phyloP scores from a whole-genome alignment of 2,329 filamentous ascomycete genomes.

The Penicillium freii region DNA sequence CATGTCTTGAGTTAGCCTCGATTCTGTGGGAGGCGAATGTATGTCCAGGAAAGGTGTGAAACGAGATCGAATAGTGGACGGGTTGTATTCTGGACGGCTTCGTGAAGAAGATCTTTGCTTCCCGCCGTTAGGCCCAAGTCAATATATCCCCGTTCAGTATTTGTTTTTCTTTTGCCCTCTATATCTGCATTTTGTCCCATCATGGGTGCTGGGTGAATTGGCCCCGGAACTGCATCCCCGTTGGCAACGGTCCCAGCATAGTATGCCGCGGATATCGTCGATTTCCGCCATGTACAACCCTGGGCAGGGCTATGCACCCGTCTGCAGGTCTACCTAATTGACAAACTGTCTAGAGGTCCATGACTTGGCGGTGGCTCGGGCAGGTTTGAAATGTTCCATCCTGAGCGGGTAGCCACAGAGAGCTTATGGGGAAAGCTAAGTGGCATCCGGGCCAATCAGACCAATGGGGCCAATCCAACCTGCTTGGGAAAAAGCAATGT shows the following conservation, averaged over 20 bases:
- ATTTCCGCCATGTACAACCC: slow-evolving; percentile 13
- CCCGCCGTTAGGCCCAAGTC: not conserved
- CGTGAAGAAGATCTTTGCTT: not conserved
- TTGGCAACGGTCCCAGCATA: slow-evolving; percentile 4
- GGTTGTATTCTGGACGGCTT: not conserved
- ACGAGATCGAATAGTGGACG: not conserved
- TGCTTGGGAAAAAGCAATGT: slow-evolving; percentile 14
- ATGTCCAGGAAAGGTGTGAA: slow-evolving; percentile 9
- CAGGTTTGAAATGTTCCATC: slow-evolving; percentile 26
- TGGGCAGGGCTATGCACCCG: slow-evolving; percentile 1
- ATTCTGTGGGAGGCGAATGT: not conserved
- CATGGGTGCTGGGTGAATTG: not conserved
- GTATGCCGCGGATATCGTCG: not conserved
- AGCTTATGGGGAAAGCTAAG: slow-evolving; percentile 23
- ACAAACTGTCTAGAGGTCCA: not conserved
- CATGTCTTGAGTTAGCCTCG: slow-evolving; percentile 14
- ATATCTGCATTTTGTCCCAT: not conserved
- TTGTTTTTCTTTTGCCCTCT: not conserved
- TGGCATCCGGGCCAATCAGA: slow-evolving; percentile 19
- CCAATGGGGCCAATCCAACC: slow-evolving; percentile 6
- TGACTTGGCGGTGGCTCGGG: slow-evolving; percentile 12
- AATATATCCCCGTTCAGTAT: not conserved
- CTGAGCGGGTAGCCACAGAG: slow-evolving; percentile 31
- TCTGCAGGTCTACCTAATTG: slow-evolving; percentile 8
- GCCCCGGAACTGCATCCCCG: slow-evolving; percentile 4